These are phyloP conservation scores for Marchantia paleacea DNA, from an alignment of 225 moss, liverwort and hornwort species.

Conservation along the genomic window DNA sequence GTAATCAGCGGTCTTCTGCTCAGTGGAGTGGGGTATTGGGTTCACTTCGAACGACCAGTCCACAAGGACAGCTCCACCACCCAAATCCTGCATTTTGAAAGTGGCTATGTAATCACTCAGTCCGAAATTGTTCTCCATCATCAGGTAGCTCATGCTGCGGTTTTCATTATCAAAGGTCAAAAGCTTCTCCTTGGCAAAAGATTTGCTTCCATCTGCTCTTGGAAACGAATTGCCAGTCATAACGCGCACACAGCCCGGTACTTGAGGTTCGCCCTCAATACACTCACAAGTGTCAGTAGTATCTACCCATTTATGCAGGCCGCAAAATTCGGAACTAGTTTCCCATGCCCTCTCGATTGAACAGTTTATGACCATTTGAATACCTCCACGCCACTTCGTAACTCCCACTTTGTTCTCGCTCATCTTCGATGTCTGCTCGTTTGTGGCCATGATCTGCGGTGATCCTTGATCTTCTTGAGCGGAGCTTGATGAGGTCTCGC, in stretches of 20 bases:
- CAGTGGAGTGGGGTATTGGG: conserved; percentile 42
- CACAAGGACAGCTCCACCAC: conserved; percentile 51
- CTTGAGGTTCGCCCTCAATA: conserved; percentile 33
- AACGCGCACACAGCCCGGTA: conserved; percentile 53
- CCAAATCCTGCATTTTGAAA: conserved; percentile 45
- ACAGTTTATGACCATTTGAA: conserved; percentile 42
- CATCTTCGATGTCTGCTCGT: neutral
- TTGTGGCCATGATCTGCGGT: neutral
- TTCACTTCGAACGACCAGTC: conserved; percentile 59
- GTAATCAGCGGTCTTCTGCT: conserved; percentile 36
- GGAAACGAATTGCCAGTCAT: conserved; percentile 36
- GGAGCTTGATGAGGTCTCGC: too few species aligned
- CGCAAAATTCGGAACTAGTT: conserved; percentile 48
- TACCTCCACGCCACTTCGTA: conserved; percentile 53
- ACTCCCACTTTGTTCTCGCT: neutral
- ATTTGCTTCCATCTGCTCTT: conserved; percentile 22
- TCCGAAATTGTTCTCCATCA: conserved; percentile 65
- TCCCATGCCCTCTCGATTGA: conserved; percentile 53
- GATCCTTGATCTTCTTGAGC: neutral
- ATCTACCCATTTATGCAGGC: conserved; percentile 45
- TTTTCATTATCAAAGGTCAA: conserved; percentile 45
- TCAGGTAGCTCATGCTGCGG: conserved; percentile 49
- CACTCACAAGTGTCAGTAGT: conserved; percentile 25
- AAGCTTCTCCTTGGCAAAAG: conserved; percentile 62
- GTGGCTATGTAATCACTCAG: conserved; percentile 23